phyloP scores from a whole-genome alignment of 768 basidiomycete genomes.

The Guyanaporus albipodus region DNA sequence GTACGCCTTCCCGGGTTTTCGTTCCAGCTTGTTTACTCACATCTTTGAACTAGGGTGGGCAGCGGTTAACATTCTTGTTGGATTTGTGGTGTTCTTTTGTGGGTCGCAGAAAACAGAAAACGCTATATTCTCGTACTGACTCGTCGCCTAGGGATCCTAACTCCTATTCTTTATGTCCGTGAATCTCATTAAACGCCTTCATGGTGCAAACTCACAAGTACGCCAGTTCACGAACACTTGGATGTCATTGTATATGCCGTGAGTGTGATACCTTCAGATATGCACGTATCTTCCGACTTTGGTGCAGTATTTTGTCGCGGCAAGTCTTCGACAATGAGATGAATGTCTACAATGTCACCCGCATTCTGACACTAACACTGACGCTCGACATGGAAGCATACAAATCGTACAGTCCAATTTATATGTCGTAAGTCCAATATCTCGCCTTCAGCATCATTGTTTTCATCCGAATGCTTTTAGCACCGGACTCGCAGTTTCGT shows the following conservation, averaged over 20 bases:
- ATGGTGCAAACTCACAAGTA: background rate
- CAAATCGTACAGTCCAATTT: constrained; percentile 54
- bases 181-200: constrained; percentile 39
- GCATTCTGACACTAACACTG: constrained; percentile 48
- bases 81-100: constrained; percentile 74
- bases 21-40: background rate
- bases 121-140: background rate
- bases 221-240: constrained; percentile 58
- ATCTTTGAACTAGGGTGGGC: constrained; percentile 55
- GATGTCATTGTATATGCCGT: constrained; percentile 58
- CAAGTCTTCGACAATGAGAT: constrained; percentile 61
- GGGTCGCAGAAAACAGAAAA: background rate
- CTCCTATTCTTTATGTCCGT: constrained; percentile 45
- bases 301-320: constrained; percentile 52
- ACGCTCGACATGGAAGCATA: constrained; percentile 56
- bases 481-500: constrained; percentile 26
- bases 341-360: constrained; percentile 51
- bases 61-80: constrained; percentile 62
- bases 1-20: constrained; percentile 10
- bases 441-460: background rate
- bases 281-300: background rate
- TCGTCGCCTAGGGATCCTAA: constrained; percentile 25
- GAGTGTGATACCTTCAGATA: constrained; percentile 18
- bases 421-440: constrained; percentile 47
- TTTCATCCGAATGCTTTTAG: constrained; percentile 9